Evolutionary conservation across 495 filamentous ascomycete genomes (phyloP).

Genomic region (Penicillium daleae): DNA sequence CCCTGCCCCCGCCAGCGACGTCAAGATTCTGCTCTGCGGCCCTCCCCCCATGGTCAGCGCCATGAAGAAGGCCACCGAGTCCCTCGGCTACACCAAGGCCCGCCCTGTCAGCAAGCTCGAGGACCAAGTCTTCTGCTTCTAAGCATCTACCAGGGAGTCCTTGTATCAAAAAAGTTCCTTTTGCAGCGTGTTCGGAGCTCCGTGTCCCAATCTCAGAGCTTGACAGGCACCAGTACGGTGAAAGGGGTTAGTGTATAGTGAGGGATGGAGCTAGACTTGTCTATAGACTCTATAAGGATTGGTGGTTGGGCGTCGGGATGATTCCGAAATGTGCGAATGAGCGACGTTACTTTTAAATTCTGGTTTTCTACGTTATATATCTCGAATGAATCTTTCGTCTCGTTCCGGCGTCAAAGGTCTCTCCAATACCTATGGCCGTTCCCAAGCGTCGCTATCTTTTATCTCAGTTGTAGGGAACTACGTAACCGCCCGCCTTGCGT

Average conservation of each 20-base stretch:
- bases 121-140: slow-evolving; percentile 99
- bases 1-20: slow-evolving; percentile 79
- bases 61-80: slow-evolving; percentile 93
- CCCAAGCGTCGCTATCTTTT: not conserved
- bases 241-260: slow-evolving; percentile 5
- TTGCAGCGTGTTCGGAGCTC: not conserved
- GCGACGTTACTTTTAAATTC: not conserved
- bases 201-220: not conserved
- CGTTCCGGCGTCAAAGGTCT: not conserved
- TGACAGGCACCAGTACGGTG: not conserved
- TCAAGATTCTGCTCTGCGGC: slow-evolving; percentile 96
- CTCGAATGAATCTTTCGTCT: slow-evolving; percentile 3
- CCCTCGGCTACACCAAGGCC: slow-evolving; percentile 87
- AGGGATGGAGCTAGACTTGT: slow-evolving; percentile 16
- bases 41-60: slow-evolving; percentile 96
- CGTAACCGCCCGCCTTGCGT: too few species aligned
- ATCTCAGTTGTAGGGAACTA: not conserved
- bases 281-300: slow-evolving; percentile 16
- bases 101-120: slow-evolving; percentile 93
- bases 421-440: not conserved
- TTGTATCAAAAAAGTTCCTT: slow-evolving; percentile 2
- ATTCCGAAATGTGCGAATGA: not conserved
- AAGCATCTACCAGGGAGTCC: slow-evolving; percentile 34
- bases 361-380: slow-evolving; percentile 10
- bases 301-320: slow-evolving; percentile 7